Evolutionary conservation across 2,329 filamentous ascomycete species (phyloP).

Genomic region (Colletotrichum neosansevieriae): DNA sequence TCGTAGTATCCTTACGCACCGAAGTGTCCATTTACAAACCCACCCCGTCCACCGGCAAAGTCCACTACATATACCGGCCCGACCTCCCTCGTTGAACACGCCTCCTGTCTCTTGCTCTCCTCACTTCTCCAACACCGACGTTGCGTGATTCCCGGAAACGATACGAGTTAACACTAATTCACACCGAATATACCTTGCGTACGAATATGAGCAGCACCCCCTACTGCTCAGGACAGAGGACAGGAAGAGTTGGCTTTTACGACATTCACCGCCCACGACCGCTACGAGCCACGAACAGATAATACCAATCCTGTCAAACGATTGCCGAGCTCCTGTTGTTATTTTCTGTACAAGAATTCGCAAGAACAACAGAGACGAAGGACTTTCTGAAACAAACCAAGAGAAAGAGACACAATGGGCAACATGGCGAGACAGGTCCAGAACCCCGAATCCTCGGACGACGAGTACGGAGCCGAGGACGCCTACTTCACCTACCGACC

Average conservation of each 20-base stretch:
- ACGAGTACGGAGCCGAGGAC: conserved; percentile 63
- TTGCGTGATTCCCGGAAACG: conserved; percentile 26
- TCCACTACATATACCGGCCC: conserved; percentile 38
- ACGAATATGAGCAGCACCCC: conserved; percentile 42
- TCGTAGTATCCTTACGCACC: not conserved
- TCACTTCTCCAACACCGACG: conserved; percentile 17
- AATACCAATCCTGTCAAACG: not conserved
- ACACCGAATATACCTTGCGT: conserved; percentile 12
- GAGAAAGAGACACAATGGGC: conserved; percentile 35
- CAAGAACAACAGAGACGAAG: not conserved
- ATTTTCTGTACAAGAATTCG: not conserved
- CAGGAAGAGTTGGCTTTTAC: conserved; percentile 41
- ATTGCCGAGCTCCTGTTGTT: not conserved
- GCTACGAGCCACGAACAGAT: conserved; percentile 33
- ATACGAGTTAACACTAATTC: conserved; percentile 12
- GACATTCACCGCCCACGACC: conserved; percentile 28
- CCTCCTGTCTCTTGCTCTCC: not conserved
- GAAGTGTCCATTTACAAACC: conserved; percentile 17
- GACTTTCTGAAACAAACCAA: not conserved
- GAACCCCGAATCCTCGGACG: conserved; percentile 48
- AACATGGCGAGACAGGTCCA: conserved; percentile 38
- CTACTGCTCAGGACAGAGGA: conserved; percentile 41
- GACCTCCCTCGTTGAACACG: conserved; percentile 21
- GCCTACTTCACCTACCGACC: conserved; percentile 75
- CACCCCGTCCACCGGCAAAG: not conserved